Evolutionary conservation across 1,284 basidiomycete genomes (phyloP).

Genomic region (Leccinum angustisporum): DNA sequence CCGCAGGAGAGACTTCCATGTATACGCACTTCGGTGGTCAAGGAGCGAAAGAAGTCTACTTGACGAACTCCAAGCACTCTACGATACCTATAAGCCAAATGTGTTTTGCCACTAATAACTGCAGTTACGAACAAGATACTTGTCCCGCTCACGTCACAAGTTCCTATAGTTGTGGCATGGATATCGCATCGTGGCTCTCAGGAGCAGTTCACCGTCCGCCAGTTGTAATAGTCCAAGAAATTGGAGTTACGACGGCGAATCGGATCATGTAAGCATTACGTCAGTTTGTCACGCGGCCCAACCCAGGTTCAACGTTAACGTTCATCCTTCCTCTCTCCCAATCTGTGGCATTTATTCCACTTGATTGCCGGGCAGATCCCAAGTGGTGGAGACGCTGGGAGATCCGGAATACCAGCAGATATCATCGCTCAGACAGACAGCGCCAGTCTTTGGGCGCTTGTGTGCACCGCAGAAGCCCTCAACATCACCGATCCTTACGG

Average conservation of each 20-base stretch:
- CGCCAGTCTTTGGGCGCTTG: constrained; percentile 93
- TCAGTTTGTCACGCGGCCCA: too few relatives aligned
- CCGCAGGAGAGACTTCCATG: constrained; percentile 72
- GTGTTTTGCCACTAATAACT: constrained; percentile 72
- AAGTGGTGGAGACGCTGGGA: constrained; percentile 93
- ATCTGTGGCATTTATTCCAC: constrained; percentile 39
- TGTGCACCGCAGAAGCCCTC: constrained; percentile 91
- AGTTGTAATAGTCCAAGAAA: constrained; percentile 26
- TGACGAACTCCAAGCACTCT: constrained; percentile 90
- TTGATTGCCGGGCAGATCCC: constrained; percentile 95
- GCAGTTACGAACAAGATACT: constrained; percentile 70
- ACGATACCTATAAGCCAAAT: constrained; percentile 85
- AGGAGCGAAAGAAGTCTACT: constrained; percentile 97
- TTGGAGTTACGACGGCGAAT: too few relatives aligned
- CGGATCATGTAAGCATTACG: too few relatives aligned
- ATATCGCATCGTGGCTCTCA: constrained; percentile 86
- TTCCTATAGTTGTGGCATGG: constrained; percentile 82
- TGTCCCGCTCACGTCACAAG: constrained; percentile 65
- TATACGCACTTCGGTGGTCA: constrained; percentile 97
- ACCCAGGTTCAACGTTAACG: too few relatives aligned
- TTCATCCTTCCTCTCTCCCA: too few relatives aligned
- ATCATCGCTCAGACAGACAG: constrained; percentile 95
- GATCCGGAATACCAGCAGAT: constrained; percentile 97
- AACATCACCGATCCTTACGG: constrained; percentile 97
- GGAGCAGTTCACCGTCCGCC: constrained; percentile 72